Percentiles rank a stretch among this genome's conserved stretches.
phyloP scores from a whole-genome alignment of 192 early-diverging fungal genomes.

The Pilaira anomala region DNA sequence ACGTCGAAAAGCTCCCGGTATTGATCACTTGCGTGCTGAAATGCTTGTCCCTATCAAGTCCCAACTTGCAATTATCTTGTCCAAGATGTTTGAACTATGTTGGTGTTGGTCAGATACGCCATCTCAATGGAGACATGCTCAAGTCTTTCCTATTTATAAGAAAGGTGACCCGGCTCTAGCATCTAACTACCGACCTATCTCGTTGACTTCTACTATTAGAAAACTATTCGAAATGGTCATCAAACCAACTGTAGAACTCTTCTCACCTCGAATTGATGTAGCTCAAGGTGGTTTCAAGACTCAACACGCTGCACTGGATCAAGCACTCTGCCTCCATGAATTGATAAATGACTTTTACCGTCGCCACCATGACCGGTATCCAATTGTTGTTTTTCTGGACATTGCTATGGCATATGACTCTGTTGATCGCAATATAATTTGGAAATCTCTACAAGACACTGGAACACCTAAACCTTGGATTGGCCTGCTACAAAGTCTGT shows the following conservation, averaged over 20 bases:
- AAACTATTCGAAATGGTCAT: slow-evolving; percentile 20
- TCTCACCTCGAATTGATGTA: background rate
- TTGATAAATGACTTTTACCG: too few species aligned
- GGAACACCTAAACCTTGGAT: too few species aligned
- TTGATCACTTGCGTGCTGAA: slow-evolving; percentile 24
- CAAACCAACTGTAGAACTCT: background rate
- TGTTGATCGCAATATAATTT: too few species aligned
- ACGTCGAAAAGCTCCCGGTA: slow-evolving; percentile 13
- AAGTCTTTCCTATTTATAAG: background rate
- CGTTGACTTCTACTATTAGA: background rate
- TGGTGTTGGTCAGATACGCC: slow-evolving; percentile 12
- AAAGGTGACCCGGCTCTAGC: slow-evolving; percentile 1
- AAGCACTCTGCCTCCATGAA: background rate
- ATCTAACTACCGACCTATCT: slow-evolving; percentile 9
- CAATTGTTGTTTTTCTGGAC: too few species aligned
- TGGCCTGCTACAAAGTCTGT: too few species aligned
- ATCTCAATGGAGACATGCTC: slow-evolving; percentile 9
- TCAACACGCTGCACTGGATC: background rate
- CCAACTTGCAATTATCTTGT: background rate
- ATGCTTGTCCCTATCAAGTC: background rate
- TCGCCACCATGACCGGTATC: too few species aligned
- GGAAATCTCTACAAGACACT: too few species aligned
- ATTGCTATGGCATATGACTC: too few species aligned
- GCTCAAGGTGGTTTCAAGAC: background rate
- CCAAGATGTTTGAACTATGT: slow-evolving; percentile 12